These are phyloP conservation scores for Paspalum vaginatum DNA, from an alignment of 176 grass and related monocot genomes.

Conservation along the genomic window DNA sequence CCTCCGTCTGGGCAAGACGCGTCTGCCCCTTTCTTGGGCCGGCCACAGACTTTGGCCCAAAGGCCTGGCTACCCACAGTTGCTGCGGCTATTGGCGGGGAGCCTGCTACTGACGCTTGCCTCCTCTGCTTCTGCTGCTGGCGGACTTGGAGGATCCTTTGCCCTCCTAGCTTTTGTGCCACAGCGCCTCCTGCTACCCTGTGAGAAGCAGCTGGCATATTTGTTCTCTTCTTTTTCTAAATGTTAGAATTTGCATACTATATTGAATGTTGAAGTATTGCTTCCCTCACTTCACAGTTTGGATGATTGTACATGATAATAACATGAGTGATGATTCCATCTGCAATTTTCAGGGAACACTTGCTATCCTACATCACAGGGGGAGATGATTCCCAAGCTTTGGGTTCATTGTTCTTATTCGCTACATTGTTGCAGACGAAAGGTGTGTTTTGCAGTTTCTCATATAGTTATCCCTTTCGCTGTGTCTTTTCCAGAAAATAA, in stretches of 20 bases:
- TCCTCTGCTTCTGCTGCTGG: no score
- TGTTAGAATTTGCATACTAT: neutral
- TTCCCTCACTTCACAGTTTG: neutral
- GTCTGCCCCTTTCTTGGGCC: no score
- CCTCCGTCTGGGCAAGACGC: no score
- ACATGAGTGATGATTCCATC: slow-evolving; percentile 12
- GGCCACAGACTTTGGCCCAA: no score
- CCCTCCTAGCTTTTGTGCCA: no score
- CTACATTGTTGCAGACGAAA: slow-evolving; percentile 98
- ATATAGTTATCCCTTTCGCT: slow-evolving; percentile 30
- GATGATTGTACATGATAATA: slow-evolving; percentile 24
- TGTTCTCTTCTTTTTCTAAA: no score
- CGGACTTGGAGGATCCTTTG: no score
- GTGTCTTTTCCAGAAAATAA: slow-evolving; percentile 26
- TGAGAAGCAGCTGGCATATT: no score
- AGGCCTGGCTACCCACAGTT: no score
- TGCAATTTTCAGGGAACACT: slow-evolving; percentile 73
- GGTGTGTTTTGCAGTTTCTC: slow-evolving; percentile 50
- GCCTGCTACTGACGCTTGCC: no score
- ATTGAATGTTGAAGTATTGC: slow-evolving; percentile 25
- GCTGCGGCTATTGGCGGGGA: no score
- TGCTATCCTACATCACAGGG: slow-evolving; percentile 70
- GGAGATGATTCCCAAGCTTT: slow-evolving; percentile 83
- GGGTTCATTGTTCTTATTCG: slow-evolving; percentile 91
- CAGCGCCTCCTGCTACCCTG: no score